Conservation (phyloP, 495 filamentous ascomycete genomes). For the Zalerion maritima region DNA sequence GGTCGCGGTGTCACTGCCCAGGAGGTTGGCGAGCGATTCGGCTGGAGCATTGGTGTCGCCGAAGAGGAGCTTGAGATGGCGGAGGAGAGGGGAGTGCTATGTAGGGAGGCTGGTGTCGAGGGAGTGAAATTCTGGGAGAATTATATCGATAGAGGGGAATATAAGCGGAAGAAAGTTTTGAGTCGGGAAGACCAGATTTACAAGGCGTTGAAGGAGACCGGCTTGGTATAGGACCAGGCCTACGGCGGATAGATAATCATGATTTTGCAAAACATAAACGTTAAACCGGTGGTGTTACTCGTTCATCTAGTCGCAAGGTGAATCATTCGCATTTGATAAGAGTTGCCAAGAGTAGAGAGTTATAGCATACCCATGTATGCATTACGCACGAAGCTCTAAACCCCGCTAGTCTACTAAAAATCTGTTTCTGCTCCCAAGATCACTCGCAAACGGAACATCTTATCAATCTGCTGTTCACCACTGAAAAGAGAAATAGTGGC, state of each 20-base stretch:
- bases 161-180: slow-evolving; percentile 7
- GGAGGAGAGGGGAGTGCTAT: slow-evolving; percentile 69
- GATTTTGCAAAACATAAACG: slow-evolving; percentile 1
- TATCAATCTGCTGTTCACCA: too few relatives aligned
- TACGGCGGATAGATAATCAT: slow-evolving; percentile 3
- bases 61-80: slow-evolving; percentile 96
- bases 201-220: slow-evolving; percentile 17
- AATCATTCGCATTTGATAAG: too few relatives aligned
- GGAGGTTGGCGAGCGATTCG: slow-evolving; percentile 79
- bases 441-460: too few relatives aligned
- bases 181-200: slow-evolving; percentile 14
- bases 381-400: too few relatives aligned
- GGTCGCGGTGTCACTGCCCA: slow-evolving; percentile 80
- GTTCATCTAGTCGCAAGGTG: too few relatives aligned
- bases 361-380: too few relatives aligned
- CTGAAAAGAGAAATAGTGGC: too few relatives aligned
- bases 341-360: too few relatives aligned
- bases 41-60: slow-evolving; percentile 97
- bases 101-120: slow-evolving; percentile 72
- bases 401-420: too few relatives aligned
- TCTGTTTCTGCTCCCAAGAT: too few relatives aligned
- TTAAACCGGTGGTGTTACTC: too few relatives aligned
- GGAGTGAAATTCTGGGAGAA: slow-evolving; percentile 76
- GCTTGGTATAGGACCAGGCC: slow-evolving; percentile 22
- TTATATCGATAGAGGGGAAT: slow-evolving; percentile 32